phyloP scores from a whole-genome alignment of 345 rosid species.

The Sonneratia alba region DNA sequence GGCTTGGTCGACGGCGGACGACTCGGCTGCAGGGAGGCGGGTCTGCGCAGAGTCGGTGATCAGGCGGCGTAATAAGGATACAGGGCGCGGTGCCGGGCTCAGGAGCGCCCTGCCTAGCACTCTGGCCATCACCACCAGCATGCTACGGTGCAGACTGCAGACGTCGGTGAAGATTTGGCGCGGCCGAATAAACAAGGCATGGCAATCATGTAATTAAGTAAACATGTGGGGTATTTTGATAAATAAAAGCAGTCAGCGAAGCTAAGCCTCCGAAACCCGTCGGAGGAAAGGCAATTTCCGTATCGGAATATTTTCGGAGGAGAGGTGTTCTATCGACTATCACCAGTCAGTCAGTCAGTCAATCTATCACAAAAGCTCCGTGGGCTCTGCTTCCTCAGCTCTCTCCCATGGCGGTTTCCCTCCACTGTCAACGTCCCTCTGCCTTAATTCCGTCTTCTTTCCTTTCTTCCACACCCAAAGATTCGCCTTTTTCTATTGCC shows the following conservation, averaged over 20 bases:
- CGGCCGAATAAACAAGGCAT: neutral
- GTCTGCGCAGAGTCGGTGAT: neutral
- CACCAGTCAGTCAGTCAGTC: neutral
- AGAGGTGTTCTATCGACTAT: too few species aligned
- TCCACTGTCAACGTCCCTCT: slow-evolving; percentile 1
- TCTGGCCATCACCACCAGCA: neutral
- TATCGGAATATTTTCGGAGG: too few species aligned
- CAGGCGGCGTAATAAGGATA: slow-evolving; percentile 1
- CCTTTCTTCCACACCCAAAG: neutral
- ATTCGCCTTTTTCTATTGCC: neutral
- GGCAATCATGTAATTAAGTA: neutral
- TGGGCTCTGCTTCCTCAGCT: neutral
- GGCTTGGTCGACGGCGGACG: slow-evolving; percentile 25
- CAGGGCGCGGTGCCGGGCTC: neutral
- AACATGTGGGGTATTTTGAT: neutral
- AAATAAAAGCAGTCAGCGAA: too few species aligned
- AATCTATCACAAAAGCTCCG: neutral
- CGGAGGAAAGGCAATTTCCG: too few species aligned
- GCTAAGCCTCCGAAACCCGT: too few species aligned
- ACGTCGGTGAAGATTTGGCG: neutral
- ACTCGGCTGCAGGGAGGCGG: neutral
- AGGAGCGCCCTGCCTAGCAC: neutral
- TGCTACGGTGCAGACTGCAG: neutral
- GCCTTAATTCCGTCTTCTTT: slow-evolving; percentile 2
- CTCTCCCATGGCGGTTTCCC: slow-evolving; percentile 5